Evolutionary conservation across 805 yeast genomes (phyloP).

Genomic region (Naumovozyma baii): DNA sequence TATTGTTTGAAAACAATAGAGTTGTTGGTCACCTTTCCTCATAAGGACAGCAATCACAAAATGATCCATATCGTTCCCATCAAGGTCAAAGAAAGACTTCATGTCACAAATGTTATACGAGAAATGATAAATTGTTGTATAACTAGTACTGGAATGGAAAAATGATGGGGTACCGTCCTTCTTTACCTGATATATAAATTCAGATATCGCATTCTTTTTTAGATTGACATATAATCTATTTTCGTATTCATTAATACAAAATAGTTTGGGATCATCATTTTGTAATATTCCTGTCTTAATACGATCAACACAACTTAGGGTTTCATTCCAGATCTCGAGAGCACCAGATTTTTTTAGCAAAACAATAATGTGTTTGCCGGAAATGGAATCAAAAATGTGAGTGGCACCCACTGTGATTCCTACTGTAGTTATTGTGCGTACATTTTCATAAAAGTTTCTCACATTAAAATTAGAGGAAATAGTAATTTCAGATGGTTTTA

Average conservation of each 20-base stretch:
- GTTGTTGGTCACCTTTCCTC: neutral
- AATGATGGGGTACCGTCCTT: neutral
- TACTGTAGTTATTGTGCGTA: neutral
- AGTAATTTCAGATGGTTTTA: neutral
- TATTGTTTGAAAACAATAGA: constrained; percentile 7
- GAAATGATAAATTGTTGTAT: constrained; percentile 5
- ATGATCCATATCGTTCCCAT: constrained; percentile 11
- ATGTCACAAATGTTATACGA: constrained; percentile 6
- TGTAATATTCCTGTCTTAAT: constrained; percentile 7
- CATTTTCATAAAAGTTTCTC: neutral
- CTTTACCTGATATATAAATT: neutral
- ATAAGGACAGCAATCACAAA: constrained; percentile 9
- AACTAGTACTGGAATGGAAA: neutral
- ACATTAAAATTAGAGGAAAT: no score
- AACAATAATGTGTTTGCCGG: constrained; percentile 9
- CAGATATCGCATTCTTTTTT: constrained; percentile 5
- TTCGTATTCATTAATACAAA: constrained; percentile 9
- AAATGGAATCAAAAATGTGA: constrained; percentile 8
- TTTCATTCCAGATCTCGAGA: constrained; percentile 8
- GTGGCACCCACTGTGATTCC: constrained; percentile 15
- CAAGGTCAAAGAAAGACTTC: constrained; percentile 8
- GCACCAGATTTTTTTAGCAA: constrained; percentile 15
- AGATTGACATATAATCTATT: constrained; percentile 11
- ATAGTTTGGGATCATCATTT: neutral
- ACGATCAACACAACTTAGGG: constrained; percentile 8